Evolutionary conservation across 1,284 basidiomycete species (phyloP), one percentile per base, ranked within the genome.

Genomic region (Irpex sp.): DNA sequence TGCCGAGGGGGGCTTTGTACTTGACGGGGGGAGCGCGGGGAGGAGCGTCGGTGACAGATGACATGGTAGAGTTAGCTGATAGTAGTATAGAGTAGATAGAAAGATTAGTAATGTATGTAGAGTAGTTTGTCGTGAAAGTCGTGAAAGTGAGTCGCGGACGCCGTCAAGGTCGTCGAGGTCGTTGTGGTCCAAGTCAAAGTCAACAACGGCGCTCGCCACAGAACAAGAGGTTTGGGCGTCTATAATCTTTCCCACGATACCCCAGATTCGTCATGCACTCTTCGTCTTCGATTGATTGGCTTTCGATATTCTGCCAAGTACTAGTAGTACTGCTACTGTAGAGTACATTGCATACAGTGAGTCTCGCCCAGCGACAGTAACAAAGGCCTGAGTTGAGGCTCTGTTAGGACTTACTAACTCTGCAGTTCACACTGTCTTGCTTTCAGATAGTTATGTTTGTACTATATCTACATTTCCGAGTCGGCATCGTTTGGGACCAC

Each of bases 1-100:
- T 93, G 58, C 90, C 89, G 15, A 87, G 73, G 26, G 84, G 88
- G 3, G 89, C 82, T 56, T 75, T 77, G 72, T 92, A 92, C 74
- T 85, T 81, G 73, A 86, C 80, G 21, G 88, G 85, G 21, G 87
- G 87, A 13, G 88, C 84, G 57, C 82, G 83, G 61, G 90, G 90
- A 15, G 87, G 89, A 62, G 79, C 84, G 67, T 81, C 62, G 58
- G 65, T 39, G 31, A 63, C 39, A 53, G 51, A 47, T 43, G 63
- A 58, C 63, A 65, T 66, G 35, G 11, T 60, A 63, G 60, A 19
- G 61, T 46, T 3, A 4, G 39, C 65, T 61, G 62, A 68, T 65
- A 58, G 60, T 50, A 49, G 26, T 56, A 57, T 64, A 64, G 60
- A 35, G 26, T 60, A 59, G 54, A 4, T 4, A 51, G 54, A 56